phyloP scores from a whole-genome alignment of 2,329 filamentous ascomycete genomes.

The Fusarium euwallaceae region DNA sequence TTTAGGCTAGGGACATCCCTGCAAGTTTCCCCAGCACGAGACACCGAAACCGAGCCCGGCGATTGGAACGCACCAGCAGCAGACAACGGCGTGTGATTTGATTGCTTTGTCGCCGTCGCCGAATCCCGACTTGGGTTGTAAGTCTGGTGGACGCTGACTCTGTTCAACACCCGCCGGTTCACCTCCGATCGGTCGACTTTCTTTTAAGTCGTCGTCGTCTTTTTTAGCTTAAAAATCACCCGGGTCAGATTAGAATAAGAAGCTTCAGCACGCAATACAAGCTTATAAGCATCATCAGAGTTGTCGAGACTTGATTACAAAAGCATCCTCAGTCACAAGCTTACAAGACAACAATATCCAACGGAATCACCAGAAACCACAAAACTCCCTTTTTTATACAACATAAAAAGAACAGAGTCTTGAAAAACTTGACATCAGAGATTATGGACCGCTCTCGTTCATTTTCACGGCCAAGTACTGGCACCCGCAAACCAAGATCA shows the following conservation, averaged over 20 bases:
- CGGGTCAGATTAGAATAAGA: background rate
- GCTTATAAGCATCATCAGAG: background rate
- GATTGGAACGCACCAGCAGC: conserved; percentile 11
- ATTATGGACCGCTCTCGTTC: conserved; percentile 34
- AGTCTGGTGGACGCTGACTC: conserved; percentile 13
- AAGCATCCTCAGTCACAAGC: background rate
- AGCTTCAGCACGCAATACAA: background rate
- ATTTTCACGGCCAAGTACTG: conserved; percentile 39
- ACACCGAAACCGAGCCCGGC: conserved; percentile 16
- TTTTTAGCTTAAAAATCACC: conserved; percentile 13
- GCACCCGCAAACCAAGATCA: conserved; percentile 16
- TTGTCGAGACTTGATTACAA: background rate
- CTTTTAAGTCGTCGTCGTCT: background rate
- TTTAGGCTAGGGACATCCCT: conserved; percentile 27
- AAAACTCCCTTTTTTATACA: background rate
- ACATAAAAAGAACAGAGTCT: background rate
- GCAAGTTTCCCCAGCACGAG: conserved; percentile 20
- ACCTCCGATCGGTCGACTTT: background rate
- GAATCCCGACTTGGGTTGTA: conserved; percentile 10
- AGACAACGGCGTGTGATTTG: conserved; percentile 22
- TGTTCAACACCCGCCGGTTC: background rate
- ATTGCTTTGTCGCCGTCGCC: conserved; percentile 4
- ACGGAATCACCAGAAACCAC: conserved; percentile 1
- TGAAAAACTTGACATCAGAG: background rate
- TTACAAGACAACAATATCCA: background rate